Evolutionary conservation across 805 yeast genomes (phyloP).

Genomic region (Komagataella mondaviorum): DNA sequence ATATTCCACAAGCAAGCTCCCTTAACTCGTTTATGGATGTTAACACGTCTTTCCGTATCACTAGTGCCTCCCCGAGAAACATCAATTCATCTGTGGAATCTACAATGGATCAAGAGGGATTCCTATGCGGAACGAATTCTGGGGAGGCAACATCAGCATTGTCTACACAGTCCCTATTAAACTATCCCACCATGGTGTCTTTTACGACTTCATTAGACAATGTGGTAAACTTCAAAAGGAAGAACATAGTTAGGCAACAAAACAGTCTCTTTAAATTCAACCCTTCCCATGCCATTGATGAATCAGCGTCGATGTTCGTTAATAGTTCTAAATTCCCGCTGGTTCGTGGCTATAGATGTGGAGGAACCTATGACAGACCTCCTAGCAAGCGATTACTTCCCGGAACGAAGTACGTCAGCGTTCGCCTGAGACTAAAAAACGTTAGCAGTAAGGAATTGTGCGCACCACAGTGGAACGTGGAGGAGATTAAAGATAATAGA

Average conservation of each 20-base stretch:
- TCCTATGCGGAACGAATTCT: too few species aligned
- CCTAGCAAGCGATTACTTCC: slow-evolving; percentile 15
- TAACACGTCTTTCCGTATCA: too few species aligned
- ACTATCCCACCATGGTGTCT: too few species aligned
- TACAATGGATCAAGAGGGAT: too few species aligned
- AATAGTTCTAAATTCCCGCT: neutral
- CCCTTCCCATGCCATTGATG: too few species aligned
- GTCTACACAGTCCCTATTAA: too few species aligned
- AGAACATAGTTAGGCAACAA: too few species aligned
- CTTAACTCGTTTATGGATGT: too few species aligned
- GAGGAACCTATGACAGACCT: slow-evolving; percentile 39
- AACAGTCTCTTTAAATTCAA: neutral
- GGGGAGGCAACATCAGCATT: too few species aligned
- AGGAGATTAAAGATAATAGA: slow-evolving; percentile 34
- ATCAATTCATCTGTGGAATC: too few species aligned
- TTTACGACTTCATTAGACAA: neutral
- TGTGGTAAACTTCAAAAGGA: neutral
- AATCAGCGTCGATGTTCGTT: neutral
- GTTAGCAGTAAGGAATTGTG: slow-evolving; percentile 36
- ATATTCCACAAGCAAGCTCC: too few species aligned
- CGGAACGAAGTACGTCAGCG: slow-evolving; percentile 25
- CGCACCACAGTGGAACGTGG: slow-evolving; percentile 30
- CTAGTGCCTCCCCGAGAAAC: too few species aligned
- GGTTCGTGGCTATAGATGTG: slow-evolving; percentile 40
- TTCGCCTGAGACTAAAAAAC: slow-evolving; percentile 28